Percentiles rank a stretch among this genome's conserved stretches.
phyloP scores from a whole-genome alignment of 108 stramenopile species.

The Aureococcus anophagefferens region DNA sequence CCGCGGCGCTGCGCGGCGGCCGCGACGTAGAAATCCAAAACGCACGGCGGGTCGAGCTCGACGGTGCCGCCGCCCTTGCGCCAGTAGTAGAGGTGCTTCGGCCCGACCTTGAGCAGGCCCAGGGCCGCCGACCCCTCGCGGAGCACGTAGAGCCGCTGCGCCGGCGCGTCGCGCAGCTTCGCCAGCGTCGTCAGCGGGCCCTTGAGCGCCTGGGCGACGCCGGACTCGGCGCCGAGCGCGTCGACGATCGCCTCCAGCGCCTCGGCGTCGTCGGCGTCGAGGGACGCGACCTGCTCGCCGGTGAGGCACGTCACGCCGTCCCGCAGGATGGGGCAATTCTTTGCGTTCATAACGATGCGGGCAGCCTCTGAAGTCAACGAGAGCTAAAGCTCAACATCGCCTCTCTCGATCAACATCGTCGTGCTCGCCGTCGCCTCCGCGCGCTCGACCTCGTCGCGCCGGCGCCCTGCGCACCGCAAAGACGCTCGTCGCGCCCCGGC shows the following conservation, averaged over 20 bases:
- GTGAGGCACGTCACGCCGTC: too few species aligned
- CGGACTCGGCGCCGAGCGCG: background rate
- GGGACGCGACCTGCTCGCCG: too few species aligned
- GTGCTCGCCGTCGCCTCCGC: too few species aligned
- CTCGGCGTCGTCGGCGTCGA: too few species aligned
- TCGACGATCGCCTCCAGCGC: background rate
- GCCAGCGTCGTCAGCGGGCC: background rate
- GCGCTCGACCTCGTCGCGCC: too few species aligned
- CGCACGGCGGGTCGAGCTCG: background rate
- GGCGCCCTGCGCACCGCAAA: too few species aligned
- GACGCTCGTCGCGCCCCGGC: too few species aligned
- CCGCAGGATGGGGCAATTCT: too few species aligned
- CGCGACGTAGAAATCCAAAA: slow-evolving; percentile 14
- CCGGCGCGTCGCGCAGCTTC: background rate
- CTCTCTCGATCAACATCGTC: too few species aligned
- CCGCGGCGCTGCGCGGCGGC: slow-evolving; percentile 1
- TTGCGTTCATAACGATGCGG: too few species aligned
- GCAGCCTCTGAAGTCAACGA: too few species aligned
- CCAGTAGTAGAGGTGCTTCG: slow-evolving; percentile 5
- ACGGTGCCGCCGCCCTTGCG: background rate
- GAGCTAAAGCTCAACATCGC: too few species aligned
- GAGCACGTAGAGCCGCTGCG: background rate
- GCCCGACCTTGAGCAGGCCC: background rate
- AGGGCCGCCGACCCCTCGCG: background rate
- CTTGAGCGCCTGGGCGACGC: slow-evolving; percentile 1